Evolutionary conservation across 2,329 filamentous ascomycete species (phyloP).

Genomic region (Trichoderma breve): DNA sequence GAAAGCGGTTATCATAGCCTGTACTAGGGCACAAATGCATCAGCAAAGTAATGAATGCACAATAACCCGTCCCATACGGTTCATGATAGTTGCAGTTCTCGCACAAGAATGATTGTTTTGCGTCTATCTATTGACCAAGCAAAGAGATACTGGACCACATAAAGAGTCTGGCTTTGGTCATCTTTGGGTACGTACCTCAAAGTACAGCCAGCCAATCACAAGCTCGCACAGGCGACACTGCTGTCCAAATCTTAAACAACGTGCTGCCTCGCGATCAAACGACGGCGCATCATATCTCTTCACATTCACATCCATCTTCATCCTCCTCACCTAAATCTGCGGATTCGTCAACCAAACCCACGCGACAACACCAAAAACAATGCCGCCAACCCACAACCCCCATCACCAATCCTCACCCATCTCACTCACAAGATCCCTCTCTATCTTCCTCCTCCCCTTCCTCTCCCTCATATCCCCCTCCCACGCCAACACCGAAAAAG

Average conservation of each 20-base stretch:
- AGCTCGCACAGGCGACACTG: neutral
- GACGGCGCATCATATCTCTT: neutral
- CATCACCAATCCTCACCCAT: neutral
- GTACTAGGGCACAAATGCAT: neutral
- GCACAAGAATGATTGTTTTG: neutral
- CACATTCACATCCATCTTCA: neutral
- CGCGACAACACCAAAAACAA: neutral
- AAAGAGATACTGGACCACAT: no score
- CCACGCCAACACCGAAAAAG: constrained; percentile 82
- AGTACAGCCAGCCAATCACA: neutral
- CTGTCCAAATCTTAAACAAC: neutral
- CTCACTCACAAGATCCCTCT: neutral
- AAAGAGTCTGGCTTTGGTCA: no score
- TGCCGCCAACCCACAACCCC: neutral
- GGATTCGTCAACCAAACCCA: neutral
- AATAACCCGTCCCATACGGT: neutral
- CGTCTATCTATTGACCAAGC: neutral
- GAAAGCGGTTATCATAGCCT: neutral
- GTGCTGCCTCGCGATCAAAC: neutral
- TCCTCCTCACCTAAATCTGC: no score
- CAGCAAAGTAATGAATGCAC: neutral
- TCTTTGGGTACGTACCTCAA: neutral
- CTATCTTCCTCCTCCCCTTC: constrained; percentile 25
- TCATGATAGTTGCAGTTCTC: neutral
- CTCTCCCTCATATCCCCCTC: constrained; percentile 18